phyloP scores from a whole-genome alignment of 352 stramenopile genomes.

The Phytophthora colocasiae region DNA sequence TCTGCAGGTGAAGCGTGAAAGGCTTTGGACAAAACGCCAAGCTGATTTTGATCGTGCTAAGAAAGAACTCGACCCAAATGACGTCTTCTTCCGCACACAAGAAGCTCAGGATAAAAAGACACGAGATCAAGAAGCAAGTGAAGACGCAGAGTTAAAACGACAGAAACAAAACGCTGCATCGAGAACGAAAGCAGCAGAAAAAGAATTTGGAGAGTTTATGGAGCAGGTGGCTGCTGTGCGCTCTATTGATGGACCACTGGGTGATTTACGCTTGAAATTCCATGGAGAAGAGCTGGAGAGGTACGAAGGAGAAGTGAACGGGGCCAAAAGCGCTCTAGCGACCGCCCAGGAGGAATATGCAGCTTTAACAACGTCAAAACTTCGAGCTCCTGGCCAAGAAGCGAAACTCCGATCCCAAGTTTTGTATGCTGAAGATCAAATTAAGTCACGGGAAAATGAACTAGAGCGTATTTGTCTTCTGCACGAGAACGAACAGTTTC shows the following conservation, averaged over 20 bases:
- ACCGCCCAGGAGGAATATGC: constrained; percentile 76
- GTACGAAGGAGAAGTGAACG: constrained; percentile 54
- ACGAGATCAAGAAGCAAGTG: constrained; percentile 54
- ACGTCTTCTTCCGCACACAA: constrained; percentile 79
- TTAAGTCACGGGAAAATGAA: constrained; percentile 65
- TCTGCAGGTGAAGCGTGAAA: constrained; percentile 55
- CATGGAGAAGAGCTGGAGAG: constrained; percentile 64
- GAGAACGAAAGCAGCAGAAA: constrained; percentile 50
- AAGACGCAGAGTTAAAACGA: constrained; percentile 60
- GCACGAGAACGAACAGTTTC: constrained; percentile 79
- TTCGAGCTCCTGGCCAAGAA: constrained; percentile 55
- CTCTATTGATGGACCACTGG: constrained; percentile 52
- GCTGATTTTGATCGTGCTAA: constrained; percentile 71
- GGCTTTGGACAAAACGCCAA: constrained; percentile 67
- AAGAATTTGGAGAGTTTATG: constrained; percentile 45
- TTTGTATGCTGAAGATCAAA: constrained; percentile 79
- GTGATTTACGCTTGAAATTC: constrained; percentile 61
- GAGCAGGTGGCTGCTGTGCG: constrained; percentile 49
- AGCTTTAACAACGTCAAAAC: constrained; percentile 58
- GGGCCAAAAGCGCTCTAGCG: constrained; percentile 50
- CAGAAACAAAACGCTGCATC: constrained; percentile 53
- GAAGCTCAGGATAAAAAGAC: constrained; percentile 70
- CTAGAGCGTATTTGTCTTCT: constrained; percentile 56
- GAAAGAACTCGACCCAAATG: constrained; percentile 77
- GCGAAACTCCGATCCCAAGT: constrained; percentile 69